phyloP scores from a whole-genome alignment of 345 rosid species.

The Gossypioides kirkii region DNA sequence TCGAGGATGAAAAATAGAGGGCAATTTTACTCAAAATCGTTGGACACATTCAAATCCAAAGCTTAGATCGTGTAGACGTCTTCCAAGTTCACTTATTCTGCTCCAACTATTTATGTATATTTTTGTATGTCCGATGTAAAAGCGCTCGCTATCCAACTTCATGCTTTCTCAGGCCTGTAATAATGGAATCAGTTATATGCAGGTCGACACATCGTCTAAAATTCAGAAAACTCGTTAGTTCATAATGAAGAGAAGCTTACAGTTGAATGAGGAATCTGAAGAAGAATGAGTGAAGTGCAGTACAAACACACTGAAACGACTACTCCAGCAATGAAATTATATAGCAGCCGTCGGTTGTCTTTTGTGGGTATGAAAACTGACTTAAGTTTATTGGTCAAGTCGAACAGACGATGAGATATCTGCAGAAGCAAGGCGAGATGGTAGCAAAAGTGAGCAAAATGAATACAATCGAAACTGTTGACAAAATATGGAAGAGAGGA shows the following conservation, averaged over 20 bases:
- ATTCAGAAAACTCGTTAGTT: background rate
- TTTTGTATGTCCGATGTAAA: conserved; percentile 9
- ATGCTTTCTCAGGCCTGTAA: conserved; percentile 31
- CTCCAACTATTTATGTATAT: conserved; percentile 14
- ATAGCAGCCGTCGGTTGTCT: conserved; percentile 58
- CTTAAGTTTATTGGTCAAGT: conserved; percentile 75
- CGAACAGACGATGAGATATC: conserved; percentile 80
- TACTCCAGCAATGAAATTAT: conserved; percentile 58
- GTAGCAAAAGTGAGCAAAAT: background rate
- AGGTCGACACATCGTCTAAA: background rate
- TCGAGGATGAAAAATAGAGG: conserved; percentile 12
- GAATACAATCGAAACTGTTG: conserved; percentile 2
- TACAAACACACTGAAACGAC: conserved; percentile 56
- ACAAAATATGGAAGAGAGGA: background rate
- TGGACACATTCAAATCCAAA: conserved; percentile 13
- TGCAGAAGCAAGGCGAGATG: conserved; percentile 28
- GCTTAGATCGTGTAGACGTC: conserved; percentile 9
- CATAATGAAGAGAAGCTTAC: conserved; percentile 35
- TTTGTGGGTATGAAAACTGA: conserved; percentile 68
- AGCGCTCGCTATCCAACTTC: background rate
- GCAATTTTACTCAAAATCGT: conserved; percentile 15
- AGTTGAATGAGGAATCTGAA: conserved; percentile 61
- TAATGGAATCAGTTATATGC: background rate
- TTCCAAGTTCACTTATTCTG: conserved; percentile 24
- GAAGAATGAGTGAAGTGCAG: conserved; percentile 57